phyloP scores from a whole-genome alignment of 257 asterid species.

The Nicotiana otophora region DNA sequence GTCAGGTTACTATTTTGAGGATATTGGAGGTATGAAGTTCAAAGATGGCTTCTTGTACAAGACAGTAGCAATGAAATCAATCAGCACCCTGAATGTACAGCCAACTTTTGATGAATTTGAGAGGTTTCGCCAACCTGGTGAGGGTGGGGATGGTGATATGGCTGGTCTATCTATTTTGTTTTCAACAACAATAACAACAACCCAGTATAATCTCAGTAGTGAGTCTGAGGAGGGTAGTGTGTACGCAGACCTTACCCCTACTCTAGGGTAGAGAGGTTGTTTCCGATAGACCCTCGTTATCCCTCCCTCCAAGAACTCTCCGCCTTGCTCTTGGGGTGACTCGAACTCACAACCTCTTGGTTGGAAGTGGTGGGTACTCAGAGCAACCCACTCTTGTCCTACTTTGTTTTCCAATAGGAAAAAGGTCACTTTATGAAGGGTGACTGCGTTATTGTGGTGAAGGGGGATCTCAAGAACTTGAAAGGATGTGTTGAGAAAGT shows the following conservation, averaged over 20 bases:
- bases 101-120: conserved; percentile 95
- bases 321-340: no score
- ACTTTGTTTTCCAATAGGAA: conserved; percentile 70
- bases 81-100: conserved; percentile 70
- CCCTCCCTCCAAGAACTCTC: no score
- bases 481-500: conserved; percentile 93
- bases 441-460: conserved; percentile 79
- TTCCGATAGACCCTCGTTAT: no score
- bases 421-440: conserved; percentile 97
- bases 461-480: conserved; percentile 87
- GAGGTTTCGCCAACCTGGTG: conserved; percentile 80
- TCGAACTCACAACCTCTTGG: no score
- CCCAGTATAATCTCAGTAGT: no score
- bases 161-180: conserved; percentile 78
- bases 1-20: conserved; percentile 78
- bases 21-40: conserved; percentile 87
- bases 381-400: no score
- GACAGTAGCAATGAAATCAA: conserved; percentile 73
- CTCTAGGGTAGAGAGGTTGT: no score
- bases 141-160: conserved; percentile 76
- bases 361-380: no score
- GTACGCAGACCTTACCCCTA: no score
- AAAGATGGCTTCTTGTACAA: conserved; percentile 90
- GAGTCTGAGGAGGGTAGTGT: no score
- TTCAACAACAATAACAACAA: conserved; percentile 13